A percentile compares a stretch with the other conserved stretches of the same genome.
Conservation (phyloP, 1,284 basidiomycete genomes). For the Chondrostereum purpureum region DNA sequence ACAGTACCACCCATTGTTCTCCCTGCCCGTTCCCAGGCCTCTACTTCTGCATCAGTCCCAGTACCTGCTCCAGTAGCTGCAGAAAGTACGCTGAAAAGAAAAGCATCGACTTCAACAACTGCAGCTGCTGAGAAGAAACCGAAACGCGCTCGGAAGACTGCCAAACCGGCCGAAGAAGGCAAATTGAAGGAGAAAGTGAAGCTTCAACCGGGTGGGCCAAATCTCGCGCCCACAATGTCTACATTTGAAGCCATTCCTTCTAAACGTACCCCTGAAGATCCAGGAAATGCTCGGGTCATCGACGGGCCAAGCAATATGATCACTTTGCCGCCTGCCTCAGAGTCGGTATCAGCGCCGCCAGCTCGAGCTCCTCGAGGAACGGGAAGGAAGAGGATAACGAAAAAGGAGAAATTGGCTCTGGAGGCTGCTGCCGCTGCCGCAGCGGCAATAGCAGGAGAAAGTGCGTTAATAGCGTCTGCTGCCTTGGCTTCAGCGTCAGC, state of each 20-base stretch:
- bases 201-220: conserved; percentile 24
- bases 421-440: background rate
- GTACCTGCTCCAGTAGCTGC: conserved; percentile 21
- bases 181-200: conserved; percentile 30
- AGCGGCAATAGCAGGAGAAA: conserved; percentile 26
- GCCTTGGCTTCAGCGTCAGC: too few species aligned
- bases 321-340: background rate
- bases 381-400: conserved; percentile 9
- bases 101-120: conserved; percentile 14
- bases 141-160: conserved; percentile 40
- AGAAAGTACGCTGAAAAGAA: conserved; percentile 32
- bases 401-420: background rate
- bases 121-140: conserved; percentile 38
- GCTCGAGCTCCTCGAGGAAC: background rate
- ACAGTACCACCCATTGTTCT: conserved; percentile 26
- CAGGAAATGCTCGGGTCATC: conserved; percentile 5
- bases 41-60: conserved; percentile 17
- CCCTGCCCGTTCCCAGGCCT: conserved; percentile 10
- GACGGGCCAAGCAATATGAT: background rate
- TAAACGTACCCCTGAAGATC: conserved; percentile 8
- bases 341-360: background rate
- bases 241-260: conserved; percentile 19
- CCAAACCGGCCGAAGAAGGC: conserved; percentile 28
- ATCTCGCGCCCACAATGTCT: conserved; percentile 31
- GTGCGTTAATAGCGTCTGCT: too few species aligned